Conservation (phyloP, 1,284 basidiomycete species). For the Fomitopsis schrenkii region DNA sequence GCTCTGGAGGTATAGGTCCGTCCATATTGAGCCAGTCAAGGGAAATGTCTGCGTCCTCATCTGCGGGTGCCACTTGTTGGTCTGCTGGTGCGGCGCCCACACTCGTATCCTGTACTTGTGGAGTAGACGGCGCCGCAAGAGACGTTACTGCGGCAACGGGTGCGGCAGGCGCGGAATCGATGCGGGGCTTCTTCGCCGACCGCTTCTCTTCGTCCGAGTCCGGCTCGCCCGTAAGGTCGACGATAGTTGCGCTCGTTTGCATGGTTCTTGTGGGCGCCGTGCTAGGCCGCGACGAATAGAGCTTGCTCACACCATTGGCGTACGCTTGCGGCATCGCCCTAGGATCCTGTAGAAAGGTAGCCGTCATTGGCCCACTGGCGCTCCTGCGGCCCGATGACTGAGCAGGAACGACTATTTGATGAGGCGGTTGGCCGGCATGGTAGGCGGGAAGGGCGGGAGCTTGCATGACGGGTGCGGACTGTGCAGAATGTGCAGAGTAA, state of each 20-base stretch:
- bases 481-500: slow-evolving; percentile 6
- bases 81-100: background rate
- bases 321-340: background rate
- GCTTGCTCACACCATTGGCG: background rate
- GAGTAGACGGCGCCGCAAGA: background rate
- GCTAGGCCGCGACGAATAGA: background rate
- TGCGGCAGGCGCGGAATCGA: background rate
- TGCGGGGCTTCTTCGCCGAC: background rate
- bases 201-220: background rate
- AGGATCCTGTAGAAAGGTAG: background rate
- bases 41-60: background rate
- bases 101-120: background rate
- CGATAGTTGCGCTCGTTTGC: background rate
- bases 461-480: background rate
- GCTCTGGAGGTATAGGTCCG: background rate
- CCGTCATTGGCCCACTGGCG: background rate
- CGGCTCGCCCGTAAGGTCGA: background rate
- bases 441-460: background rate
- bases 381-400: background rate
- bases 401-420: background rate
- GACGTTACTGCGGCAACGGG: background rate
- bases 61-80: background rate
- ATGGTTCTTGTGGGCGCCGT: background rate
- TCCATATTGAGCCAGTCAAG: background rate
- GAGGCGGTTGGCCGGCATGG: background rate